Base-by-base conservation (phyloP, 202 grass and related monocot species). In the Sporobolus alterniflorus region DNA sequence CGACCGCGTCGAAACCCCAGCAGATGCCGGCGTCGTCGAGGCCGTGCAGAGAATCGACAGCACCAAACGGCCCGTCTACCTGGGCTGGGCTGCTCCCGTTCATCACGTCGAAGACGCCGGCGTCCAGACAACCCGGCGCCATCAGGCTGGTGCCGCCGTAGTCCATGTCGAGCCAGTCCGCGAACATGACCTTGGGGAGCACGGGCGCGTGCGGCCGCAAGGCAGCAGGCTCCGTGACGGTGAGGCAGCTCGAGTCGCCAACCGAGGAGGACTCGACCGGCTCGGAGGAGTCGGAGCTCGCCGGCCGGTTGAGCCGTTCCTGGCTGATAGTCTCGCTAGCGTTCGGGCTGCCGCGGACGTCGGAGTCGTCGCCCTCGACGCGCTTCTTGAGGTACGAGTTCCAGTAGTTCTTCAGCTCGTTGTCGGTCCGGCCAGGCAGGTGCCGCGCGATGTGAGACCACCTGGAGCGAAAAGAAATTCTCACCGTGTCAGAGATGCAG, bases 331-430 rank as follows among this genome's bases (percentile, higher is more conserved):
- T 48, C 4, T 89, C 77, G 41, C 73, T 76, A 29, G 63, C 8
- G 20, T 36, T 73, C 34, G 64, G 72, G 73, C 83, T 88, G 14
- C 34, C 22, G 60, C 50, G 36, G 25, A 44, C 76, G 57, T 30
- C 91, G 22, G 74, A 84, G 21, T 20, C 49, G n/a, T 62, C 57
- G 79, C 78, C 88, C 36, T 74, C 81, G 16, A 90, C 87, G 9
- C 88, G 91, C 89, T 98, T 98, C 87, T 98, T 98, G 44, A 98
- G 96, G 70, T 98, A 93, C 56, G 96, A 95, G 80, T 98, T 95
- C 96, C 96, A 98, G 89, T 98, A 82, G 68, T 98, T 98, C 90
- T 98, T 98, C 56, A 98, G 90, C 84, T 98, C 96, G 68, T 98
- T 98, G 83, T 98, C 96, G 0, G 96, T 98, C 77, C 96, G 85